A percentile compares a stretch with the other conserved stretches of the same genome.
Conservation (phyloP, 179 eudicot genomes). For the Actinidia chinensis region DNA sequence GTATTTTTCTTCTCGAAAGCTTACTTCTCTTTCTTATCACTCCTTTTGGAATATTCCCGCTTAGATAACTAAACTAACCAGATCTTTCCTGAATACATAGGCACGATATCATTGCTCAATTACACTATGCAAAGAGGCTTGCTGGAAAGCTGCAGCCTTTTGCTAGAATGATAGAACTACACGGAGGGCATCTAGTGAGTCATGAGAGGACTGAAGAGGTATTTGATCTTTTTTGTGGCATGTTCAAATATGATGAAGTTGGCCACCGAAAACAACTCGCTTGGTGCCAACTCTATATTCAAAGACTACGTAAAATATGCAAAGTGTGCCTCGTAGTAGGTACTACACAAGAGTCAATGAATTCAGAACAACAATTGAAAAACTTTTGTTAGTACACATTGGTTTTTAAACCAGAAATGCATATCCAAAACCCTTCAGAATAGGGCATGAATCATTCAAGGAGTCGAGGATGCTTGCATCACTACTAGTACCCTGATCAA, state of each 20-base stretch:
- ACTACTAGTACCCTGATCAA: constrained; percentile 29
- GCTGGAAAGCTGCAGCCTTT: constrained; percentile 77
- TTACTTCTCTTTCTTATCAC: constrained; percentile 15
- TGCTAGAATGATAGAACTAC: constrained; percentile 84
- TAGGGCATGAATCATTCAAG: background rate
- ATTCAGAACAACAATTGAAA: background rate
- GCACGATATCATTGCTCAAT: constrained; percentile 78
- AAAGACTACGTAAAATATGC: background rate
- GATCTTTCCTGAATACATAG: constrained; percentile 31
- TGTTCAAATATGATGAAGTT: background rate
- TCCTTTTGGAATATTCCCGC: background rate
- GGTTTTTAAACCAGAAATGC: background rate
- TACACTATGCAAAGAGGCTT: constrained; percentile 64
- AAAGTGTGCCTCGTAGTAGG: background rate
- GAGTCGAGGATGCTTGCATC: background rate
- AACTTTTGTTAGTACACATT: background rate
- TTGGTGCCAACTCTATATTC: background rate
- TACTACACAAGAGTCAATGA: background rate
- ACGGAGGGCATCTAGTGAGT: constrained; percentile 94
- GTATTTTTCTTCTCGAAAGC: constrained; percentile 30
- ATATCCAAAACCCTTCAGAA: background rate
- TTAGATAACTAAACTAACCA: constrained; percentile 1
- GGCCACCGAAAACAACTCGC: background rate
- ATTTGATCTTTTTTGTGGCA: constrained; percentile 15
- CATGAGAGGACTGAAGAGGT: constrained; percentile 97